Evolutionary conservation across 2,329 filamentous ascomycete genomes (phyloP).

Genomic region (Epichloe festucae): DNA sequence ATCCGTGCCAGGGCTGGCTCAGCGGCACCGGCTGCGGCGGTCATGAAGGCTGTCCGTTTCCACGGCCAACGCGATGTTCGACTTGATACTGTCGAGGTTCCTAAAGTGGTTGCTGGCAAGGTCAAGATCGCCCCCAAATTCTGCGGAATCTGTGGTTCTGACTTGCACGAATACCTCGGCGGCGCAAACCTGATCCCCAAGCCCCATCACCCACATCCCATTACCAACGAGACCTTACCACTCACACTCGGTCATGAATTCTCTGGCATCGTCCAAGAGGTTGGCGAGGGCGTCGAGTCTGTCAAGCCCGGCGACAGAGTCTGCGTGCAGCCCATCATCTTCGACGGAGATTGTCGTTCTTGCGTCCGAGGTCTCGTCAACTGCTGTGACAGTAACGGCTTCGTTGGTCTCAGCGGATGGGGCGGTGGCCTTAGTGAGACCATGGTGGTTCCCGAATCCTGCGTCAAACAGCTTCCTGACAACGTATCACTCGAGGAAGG

Average conservation of each 20-base stretch:
- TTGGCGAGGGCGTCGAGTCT: constrained; percentile 35
- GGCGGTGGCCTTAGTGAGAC: constrained; percentile 42
- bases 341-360: constrained; percentile 40
- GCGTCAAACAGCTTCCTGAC: constrained; percentile 36
- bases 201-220: constrained; percentile 36
- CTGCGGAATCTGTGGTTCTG: constrained; percentile 38
- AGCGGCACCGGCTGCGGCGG: neutral
- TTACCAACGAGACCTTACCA: constrained; percentile 44
- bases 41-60: constrained; percentile 41
- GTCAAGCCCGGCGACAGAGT: constrained; percentile 43
- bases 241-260: constrained; percentile 55
- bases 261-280: constrained; percentile 43
- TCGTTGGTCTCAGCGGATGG: constrained; percentile 26
- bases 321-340: constrained; percentile 46
- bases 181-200: constrained; percentile 24
- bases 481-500: constrained; percentile 36
- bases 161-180: constrained; percentile 20
- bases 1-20: constrained; percentile 6
- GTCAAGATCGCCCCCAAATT: constrained; percentile 26
- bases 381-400: constrained; percentile 36
- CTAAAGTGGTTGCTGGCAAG: constrained; percentile 30
- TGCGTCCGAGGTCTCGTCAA: constrained; percentile 42
- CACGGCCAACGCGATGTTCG: constrained; percentile 42
- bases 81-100: constrained; percentile 36
- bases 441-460: constrained; percentile 36